phyloP scores from a whole-genome alignment of 208 protist genomes.

The Trichomonas vaginalis region DNA sequence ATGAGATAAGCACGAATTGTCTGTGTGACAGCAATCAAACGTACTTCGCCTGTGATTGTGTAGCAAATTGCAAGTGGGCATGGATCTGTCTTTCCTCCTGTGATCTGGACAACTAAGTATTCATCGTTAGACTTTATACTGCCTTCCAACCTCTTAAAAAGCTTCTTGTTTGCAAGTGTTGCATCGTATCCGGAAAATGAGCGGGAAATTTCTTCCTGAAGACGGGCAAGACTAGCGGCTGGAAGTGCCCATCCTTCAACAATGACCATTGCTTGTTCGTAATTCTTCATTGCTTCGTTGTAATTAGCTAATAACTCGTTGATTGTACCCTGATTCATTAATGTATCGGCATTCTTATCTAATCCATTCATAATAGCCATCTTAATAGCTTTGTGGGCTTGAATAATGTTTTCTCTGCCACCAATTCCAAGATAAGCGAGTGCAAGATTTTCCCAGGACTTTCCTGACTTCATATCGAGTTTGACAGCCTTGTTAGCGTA shows the following conservation, averaged over 20 bases:
- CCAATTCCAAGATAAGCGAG: background rate
- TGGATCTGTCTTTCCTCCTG: background rate
- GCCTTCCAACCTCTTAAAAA: background rate
- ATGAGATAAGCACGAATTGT: slow-evolving; percentile 2
- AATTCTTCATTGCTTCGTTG: background rate
- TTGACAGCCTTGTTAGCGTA: slow-evolving; percentile 3
- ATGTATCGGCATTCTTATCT: background rate
- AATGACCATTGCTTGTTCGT: background rate
- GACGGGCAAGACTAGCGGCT: background rate
- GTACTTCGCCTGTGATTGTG: background rate
- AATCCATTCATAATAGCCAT: background rate
- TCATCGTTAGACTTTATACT: background rate
- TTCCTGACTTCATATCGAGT: background rate
- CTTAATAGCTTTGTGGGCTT: background rate
- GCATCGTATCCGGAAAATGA: background rate
- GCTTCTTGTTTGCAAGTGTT: background rate
- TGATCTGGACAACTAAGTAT: background rate
- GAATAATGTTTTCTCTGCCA: background rate
- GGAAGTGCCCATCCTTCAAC: background rate
- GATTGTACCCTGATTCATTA: background rate
- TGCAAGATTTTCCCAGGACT: background rate
- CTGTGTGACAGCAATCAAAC: background rate
- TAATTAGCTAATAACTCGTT: background rate
- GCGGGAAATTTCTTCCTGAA: background rate
- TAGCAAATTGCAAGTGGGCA: background rate